A percentile compares a stretch with the other conserved stretches of the same genome.
These are phyloP conservation scores for Globisporangium parvum DNA, from an alignment of 352 stramenopile genomes.

Conservation along the genomic window DNA sequence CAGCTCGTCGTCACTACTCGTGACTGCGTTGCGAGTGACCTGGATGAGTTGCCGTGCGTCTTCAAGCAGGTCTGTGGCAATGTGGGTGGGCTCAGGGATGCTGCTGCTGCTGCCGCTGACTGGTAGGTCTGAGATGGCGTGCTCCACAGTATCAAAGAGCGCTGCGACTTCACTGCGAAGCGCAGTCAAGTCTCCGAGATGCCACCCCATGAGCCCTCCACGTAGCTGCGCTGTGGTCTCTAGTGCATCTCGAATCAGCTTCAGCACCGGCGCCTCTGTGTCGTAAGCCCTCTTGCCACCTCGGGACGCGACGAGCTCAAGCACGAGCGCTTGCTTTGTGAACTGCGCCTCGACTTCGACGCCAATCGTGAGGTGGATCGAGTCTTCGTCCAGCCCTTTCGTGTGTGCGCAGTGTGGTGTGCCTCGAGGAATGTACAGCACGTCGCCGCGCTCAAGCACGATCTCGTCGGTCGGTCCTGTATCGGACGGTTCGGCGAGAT, in stretches of 20 bases:
- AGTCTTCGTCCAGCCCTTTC: conserved; percentile 15
- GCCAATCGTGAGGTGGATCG: conserved; percentile 31
- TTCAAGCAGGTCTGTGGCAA: neutral
- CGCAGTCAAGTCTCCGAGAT: conserved; percentile 8
- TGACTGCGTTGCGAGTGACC: neutral
- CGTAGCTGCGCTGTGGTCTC: neutral
- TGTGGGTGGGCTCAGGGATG: too few species aligned
- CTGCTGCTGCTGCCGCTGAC: too few species aligned
- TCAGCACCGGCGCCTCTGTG: neutral
- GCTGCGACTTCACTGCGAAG: neutral
- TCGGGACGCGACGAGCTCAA: conserved; percentile 4
- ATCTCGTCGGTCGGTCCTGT: conserved; percentile 4
- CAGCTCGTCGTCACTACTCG: neutral
- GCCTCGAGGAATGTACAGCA: conserved; percentile 29
- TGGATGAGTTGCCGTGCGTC: neutral
- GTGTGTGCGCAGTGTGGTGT: conserved; percentile 28
- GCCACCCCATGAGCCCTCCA: conserved; percentile 25
- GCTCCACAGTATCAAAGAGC: neutral
- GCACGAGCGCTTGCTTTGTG: conserved; percentile 13
- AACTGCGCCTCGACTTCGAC: conserved; percentile 22
- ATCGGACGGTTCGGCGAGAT: neutral
- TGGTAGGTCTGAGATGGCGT: too few species aligned
- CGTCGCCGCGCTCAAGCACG: conserved; percentile 16
- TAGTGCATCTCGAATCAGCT: neutral
- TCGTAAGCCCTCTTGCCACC: neutral